phyloP scores from a whole-genome alignment of 1,139 yeast genomes.

The Lodderomyces metapsilosis region DNA sequence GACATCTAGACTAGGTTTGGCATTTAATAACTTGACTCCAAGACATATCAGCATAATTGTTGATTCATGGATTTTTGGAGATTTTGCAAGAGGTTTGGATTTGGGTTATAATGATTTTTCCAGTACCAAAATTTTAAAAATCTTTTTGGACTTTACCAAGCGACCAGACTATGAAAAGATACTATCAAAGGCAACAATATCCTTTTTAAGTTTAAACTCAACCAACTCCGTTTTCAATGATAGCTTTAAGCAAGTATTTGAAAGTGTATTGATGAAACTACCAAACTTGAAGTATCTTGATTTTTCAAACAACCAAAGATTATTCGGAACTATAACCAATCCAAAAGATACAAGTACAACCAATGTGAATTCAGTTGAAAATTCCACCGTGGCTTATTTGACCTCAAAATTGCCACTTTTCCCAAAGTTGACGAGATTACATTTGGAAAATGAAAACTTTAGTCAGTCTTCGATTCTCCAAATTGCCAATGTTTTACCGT shows the following conservation, averaged over 20 bases:
- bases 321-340: constrained; percentile 38
- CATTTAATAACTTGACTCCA: constrained; percentile 58
- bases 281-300: constrained; percentile 64
- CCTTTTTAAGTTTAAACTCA: constrained; percentile 69
- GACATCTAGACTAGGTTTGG: constrained; percentile 62
- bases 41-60: constrained; percentile 52
- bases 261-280: constrained; percentile 33
- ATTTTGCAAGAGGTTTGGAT: constrained; percentile 56
- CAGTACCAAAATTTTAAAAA: constrained; percentile 28
- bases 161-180: constrained; percentile 19
- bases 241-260: constrained; percentile 32
- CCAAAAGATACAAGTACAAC: background rate
- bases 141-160: constrained; percentile 23
- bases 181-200: constrained; percentile 35
- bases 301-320: constrained; percentile 59
- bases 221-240: constrained; percentile 49
- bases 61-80: constrained; percentile 37
- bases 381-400: constrained; percentile 35
- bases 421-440: constrained; percentile 54
- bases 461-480: constrained; percentile 46
- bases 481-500: constrained; percentile 62
- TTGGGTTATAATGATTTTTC: constrained; percentile 68
- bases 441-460: constrained; percentile 59
- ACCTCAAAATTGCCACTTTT: constrained; percentile 59
- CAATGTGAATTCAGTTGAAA: constrained; percentile 12